Evolutionary conservation across 2,329 filamentous ascomycete species (phyloP), one percentile per base, ranked within the genome.

Genomic region (Neoscytalidium dimidiatum): DNA sequence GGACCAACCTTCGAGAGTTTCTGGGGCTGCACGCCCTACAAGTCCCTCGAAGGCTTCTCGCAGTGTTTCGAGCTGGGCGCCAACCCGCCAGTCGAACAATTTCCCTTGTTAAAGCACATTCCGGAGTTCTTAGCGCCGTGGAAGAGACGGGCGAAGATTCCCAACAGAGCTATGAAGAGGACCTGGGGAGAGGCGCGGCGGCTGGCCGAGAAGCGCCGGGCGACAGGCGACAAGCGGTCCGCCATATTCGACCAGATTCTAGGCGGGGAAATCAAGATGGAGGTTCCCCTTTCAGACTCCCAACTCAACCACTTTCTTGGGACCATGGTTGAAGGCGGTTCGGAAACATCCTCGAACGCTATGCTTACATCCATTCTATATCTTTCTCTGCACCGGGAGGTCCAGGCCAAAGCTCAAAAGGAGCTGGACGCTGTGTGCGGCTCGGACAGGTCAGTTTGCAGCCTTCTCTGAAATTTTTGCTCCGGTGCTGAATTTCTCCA

Each of bases 81-180:
- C 14, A 83, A 80, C 1, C 82, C 82, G 0, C 82, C 82, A 0
- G 78, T 83, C 2, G 82, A 84, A 48, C 71, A 79, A 21, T 80
- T 80, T 43, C 79, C 81, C 0, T 71, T 64, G 28, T 68, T 83
- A 4, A 76, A 80, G 44, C 74, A 68, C 5, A 67, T 84, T 4
- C 82, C 82, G 0, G 73, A 70, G 38, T n/a, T 11, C 17, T 70
- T 70, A 4, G 69, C 67, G 23, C 52, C 49, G 35, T 71, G 69
- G 68, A 51, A 43, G 51, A 66, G 62, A 29, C 68, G 68, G 19
- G 67, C 69, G 3, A 64, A 70, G 29, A 33, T 67, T 13, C 57
- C 68, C 9, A 71, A 68, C 49, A 49, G 17, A 4, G 67, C 65
- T n/a, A 61, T 65, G 7, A 67, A 68, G 2, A 13, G 35, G 1